phyloP scores from a whole-genome alignment of 768 basidiomycete species.

The Coprinopsis sp. region DNA sequence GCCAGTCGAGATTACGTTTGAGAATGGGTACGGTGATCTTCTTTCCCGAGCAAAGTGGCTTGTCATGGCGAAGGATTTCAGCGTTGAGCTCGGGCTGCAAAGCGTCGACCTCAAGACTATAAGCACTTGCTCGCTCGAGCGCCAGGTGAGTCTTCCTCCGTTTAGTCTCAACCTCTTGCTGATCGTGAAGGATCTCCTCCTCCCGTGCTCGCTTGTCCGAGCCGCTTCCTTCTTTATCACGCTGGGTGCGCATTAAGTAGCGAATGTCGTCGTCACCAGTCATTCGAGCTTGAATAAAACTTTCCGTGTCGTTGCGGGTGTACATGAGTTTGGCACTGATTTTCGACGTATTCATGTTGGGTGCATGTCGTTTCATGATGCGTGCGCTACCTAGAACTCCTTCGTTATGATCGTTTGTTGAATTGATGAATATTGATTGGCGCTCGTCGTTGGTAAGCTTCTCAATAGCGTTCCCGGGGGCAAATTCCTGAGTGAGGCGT shows the following conservation, averaged over 20 bases:
- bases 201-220: background rate
- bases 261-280: background rate
- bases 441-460: slow-evolving; percentile 3
- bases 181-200: background rate
- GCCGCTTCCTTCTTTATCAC: no score
- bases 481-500: slow-evolving; percentile 15
- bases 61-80: background rate
- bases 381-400: slow-evolving; percentile 12
- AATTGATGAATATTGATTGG: slow-evolving; percentile 7
- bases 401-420: slow-evolving; percentile 19
- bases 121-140: background rate
- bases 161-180: background rate
- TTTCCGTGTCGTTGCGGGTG: background rate
- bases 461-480: slow-evolving; percentile 10
- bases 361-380: background rate
- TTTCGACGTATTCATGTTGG: background rate
- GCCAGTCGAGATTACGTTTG: background rate
- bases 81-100: background rate
- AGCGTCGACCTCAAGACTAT: background rate
- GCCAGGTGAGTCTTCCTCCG: background rate
- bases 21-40: background rate
- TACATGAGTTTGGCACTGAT: background rate
- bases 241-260: background rate
- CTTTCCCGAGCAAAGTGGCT: background rate
- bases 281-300: background rate